Percentiles rank a stretch among this genome's conserved stretches.
Conservation (phyloP, 352 stramenopile species). For the Halophytophthora polymorphica region DNA sequence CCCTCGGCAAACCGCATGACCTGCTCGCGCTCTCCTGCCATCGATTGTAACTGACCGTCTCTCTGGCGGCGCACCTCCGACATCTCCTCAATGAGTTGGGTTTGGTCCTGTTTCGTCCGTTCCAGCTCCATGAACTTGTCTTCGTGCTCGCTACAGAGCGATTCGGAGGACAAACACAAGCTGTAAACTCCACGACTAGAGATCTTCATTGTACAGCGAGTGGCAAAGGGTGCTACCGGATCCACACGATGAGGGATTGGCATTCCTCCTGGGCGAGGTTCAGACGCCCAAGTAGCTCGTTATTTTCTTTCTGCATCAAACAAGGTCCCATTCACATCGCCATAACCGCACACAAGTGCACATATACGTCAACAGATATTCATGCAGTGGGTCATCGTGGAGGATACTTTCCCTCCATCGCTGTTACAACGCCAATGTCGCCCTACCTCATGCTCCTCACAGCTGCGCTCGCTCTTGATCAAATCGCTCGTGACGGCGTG, state of each 20-base stretch:
- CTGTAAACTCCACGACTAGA: too few relatives aligned
- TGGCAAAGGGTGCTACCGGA: slow-evolving; percentile 28
- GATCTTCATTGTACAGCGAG: too few relatives aligned
- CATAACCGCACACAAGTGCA: too few relatives aligned
- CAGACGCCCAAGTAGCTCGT: slow-evolving; percentile 28
- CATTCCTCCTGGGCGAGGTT: slow-evolving; percentile 30
- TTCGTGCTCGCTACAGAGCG: slow-evolving; percentile 34
- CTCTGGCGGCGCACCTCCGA: slow-evolving; percentile 16
- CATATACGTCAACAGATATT: too few relatives aligned
- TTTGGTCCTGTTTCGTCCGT: slow-evolving; percentile 34
- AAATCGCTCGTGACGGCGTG: slow-evolving; percentile 20
- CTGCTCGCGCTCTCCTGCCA: slow-evolving; percentile 19
- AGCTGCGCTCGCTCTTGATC: slow-evolving; percentile 10
- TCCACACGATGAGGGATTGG: slow-evolving; percentile 27
- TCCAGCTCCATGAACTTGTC: slow-evolving; percentile 31
- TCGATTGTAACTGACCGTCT: slow-evolving; percentile 20
- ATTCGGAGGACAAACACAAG: too few relatives aligned
- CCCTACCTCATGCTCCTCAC: slow-evolving; percentile 22
- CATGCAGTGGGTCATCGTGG: too few relatives aligned
- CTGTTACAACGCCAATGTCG: neutral
- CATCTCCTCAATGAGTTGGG: slow-evolving; percentile 39
- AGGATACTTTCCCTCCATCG: neutral
- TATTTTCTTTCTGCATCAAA: slow-evolving; percentile 11
- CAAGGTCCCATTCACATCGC: neutral
- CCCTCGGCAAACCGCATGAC: slow-evolving; percentile 19